phyloP scores from a whole-genome alignment of 331 rosid species.

The Arachis monticola region DNA sequence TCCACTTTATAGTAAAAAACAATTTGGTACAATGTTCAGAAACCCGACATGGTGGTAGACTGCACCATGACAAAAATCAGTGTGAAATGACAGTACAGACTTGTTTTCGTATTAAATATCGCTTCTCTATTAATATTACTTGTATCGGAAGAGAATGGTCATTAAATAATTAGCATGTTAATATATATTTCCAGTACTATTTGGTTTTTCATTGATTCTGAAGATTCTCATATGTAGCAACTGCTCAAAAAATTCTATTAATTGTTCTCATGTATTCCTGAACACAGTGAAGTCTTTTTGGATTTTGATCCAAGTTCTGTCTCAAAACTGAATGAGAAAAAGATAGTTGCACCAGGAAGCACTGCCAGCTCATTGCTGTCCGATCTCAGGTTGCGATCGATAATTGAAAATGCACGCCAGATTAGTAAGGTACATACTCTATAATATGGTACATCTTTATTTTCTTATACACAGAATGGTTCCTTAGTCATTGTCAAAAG shows the following conservation, averaged over 20 bases:
- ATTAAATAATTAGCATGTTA: slow-evolving; percentile 15
- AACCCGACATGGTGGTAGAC: neutral
- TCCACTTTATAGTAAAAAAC: neutral
- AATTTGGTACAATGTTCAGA: neutral
- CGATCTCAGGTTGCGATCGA: slow-evolving; percentile 70
- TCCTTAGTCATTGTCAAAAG: slow-evolving; percentile 9
- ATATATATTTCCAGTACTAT: neutral
- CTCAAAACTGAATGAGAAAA: slow-evolving; percentile 62
- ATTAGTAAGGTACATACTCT: slow-evolving; percentile 60
- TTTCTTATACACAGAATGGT: neutral
- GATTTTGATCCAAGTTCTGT: slow-evolving; percentile 70
- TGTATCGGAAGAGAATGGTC: slow-evolving; percentile 24
- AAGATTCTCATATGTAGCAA: slow-evolving; percentile 20
- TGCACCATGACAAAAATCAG: neutral
- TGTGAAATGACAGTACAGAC: neutral
- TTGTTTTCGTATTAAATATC: neutral
- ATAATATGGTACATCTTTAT: neutral
- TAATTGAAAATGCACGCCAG: slow-evolving; percentile 81
- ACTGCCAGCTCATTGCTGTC: slow-evolving; percentile 72
- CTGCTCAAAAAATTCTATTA: slow-evolving; percentile 30
- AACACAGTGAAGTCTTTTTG: slow-evolving; percentile 65
- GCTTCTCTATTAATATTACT: neutral
- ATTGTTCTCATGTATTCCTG: slow-evolving; percentile 32
- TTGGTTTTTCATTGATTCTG: slow-evolving; percentile 22
- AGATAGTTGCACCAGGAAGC: slow-evolving; percentile 58